Evolutionary conservation across 2,329 filamentous ascomycete species (phyloP).

Genomic region (Colletotrichum tamarilloi): DNA sequence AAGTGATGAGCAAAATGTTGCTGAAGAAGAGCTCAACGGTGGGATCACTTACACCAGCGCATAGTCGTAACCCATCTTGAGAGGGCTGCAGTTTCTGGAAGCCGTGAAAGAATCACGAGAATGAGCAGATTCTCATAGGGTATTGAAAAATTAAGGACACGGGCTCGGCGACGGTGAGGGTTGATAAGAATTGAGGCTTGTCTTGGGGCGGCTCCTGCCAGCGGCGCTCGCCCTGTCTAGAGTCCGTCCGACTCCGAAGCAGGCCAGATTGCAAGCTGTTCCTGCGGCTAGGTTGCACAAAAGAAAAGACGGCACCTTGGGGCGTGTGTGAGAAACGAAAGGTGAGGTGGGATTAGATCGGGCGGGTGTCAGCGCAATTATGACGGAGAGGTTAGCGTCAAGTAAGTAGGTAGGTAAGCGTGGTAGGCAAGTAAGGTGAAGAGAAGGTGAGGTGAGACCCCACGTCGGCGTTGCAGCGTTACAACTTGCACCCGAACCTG

Average conservation of each 20-base stretch:
- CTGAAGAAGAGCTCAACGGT: neutral
- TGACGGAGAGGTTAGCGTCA: neutral
- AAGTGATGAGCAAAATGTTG: neutral
- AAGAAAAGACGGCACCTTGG: neutral
- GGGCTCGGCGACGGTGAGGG: neutral
- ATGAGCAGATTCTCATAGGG: neutral
- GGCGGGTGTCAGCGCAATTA: slow-evolving; percentile 17
- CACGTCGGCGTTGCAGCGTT: neutral
- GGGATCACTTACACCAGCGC: slow-evolving; percentile 66
- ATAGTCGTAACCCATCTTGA: slow-evolving; percentile 69
- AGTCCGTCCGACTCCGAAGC: neutral
- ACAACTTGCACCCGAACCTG: no score
- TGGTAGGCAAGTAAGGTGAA: neutral
- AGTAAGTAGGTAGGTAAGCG: neutral
- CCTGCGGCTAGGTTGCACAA: neutral
- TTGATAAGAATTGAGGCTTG: neutral
- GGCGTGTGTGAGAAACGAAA: slow-evolving; percentile 2
- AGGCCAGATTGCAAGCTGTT: neutral
- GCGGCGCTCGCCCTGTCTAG: neutral
- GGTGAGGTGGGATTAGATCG: neutral
- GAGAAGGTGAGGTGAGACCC: neutral
- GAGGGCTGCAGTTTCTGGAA: neutral
- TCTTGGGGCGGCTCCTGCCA: neutral
- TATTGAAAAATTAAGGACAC: neutral
- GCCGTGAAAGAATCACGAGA: neutral